Conservation (phyloP, 2,329 filamentous ascomycete genomes). For the Alternaria brassicae region DNA sequence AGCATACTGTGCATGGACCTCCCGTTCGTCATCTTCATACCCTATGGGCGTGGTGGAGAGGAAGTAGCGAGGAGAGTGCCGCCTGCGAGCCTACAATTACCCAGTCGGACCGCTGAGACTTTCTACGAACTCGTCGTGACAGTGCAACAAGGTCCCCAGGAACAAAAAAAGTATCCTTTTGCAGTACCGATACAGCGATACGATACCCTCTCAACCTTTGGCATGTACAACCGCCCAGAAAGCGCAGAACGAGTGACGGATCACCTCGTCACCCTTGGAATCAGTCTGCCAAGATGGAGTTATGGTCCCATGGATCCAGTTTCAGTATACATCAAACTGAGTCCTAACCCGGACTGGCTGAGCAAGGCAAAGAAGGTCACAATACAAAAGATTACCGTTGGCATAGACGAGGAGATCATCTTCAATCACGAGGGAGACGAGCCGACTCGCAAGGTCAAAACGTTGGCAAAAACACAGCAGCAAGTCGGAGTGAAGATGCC, state of each 20-base stretch:
- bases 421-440: constrained; percentile 98
- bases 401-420: constrained; percentile 97
- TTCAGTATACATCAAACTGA: constrained; percentile 92
- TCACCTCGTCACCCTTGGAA: constrained; percentile 88
- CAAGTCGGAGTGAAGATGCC: constrained; percentile 83
- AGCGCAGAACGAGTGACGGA: constrained; percentile 84
- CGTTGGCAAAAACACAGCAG: constrained; percentile 83
- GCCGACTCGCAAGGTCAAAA: constrained; percentile 87
- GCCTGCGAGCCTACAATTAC: constrained; percentile 87
- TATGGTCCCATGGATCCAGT: constrained; percentile 96
- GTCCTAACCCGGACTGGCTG: constrained; percentile 90
- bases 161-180: constrained; percentile 89
- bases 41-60: constrained; percentile 88
- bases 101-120: constrained; percentile 93
- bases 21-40: constrained; percentile 96
- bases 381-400: constrained; percentile 91
- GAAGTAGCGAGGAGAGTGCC: constrained; percentile 90
- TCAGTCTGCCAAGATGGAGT: constrained; percentile 93
- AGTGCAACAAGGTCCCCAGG: constrained; percentile 85
- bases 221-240: constrained; percentile 98
- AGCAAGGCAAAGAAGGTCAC: constrained; percentile 89
- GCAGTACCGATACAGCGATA: constrained; percentile 91
- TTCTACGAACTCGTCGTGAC: constrained; percentile 96
- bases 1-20: constrained; percentile 94
- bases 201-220: constrained; percentile 96